A percentile compares a stretch with the other conserved stretches of the same genome.
Conservation (phyloP, 441 rosid species). For the Aquilaria agallochum region DNA sequence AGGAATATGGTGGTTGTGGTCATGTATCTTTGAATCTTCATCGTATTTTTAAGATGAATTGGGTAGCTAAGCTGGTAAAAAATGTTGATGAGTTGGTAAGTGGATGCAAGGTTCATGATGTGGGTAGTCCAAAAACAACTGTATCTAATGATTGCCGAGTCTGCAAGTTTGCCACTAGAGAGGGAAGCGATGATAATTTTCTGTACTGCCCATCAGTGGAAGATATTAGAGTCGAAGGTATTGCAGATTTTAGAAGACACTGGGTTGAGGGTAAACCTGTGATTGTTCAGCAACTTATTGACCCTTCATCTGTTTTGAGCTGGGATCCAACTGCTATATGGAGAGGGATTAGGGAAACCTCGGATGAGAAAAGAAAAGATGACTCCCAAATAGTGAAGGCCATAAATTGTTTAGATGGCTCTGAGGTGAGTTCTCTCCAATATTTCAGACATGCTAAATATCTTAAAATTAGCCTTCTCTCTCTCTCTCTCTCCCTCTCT, state of each 20-base stretch:
- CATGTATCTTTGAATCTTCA: constrained; percentile 57
- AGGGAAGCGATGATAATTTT: constrained; percentile 51
- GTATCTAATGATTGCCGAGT: constrained; percentile 35
- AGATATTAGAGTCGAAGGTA: constrained; percentile 50
- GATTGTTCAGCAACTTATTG: constrained; percentile 62
- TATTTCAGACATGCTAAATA: constrained; percentile 1
- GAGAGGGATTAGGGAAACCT: constrained; percentile 70
- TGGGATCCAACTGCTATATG: constrained; percentile 83
- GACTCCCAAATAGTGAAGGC: constrained; percentile 67
- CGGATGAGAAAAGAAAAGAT: constrained; percentile 68
- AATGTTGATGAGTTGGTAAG: constrained; percentile 91
- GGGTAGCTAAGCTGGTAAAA: constrained; percentile 96
- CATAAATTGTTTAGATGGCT: constrained; percentile 61
- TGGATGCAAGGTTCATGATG: constrained; percentile 64
- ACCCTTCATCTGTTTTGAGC: constrained; percentile 46
- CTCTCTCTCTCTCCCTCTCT: no score
- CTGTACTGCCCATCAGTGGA: constrained; percentile 62
- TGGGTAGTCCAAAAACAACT: constrained; percentile 22
- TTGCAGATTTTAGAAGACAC: constrained; percentile 63
- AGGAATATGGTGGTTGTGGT: constrained; percentile 82
- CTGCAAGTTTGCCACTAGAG: constrained; percentile 46
- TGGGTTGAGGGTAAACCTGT: constrained; percentile 79
- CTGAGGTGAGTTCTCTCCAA: constrained; percentile 55
- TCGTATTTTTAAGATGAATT: constrained; percentile 93
- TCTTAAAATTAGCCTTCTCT: no score